phyloP scores from a whole-genome alignment of 1,139 yeast genomes.

The Lodderomyces metapsilosis region DNA sequence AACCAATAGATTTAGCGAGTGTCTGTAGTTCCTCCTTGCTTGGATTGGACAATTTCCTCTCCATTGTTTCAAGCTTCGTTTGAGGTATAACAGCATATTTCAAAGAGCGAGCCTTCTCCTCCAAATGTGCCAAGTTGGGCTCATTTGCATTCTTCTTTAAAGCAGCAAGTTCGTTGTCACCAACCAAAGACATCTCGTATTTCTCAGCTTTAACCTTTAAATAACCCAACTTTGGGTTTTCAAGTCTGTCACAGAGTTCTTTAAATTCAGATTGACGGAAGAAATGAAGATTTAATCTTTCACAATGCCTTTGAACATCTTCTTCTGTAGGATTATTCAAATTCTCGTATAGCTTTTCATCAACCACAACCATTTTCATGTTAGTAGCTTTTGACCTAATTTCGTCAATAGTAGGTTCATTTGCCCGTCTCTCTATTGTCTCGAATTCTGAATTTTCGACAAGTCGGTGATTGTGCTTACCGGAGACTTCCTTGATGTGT shows the following conservation, averaged over 20 bases:
- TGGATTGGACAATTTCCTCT: slow-evolving; percentile 19
- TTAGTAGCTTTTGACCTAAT: slow-evolving; percentile 11
- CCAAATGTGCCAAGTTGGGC: slow-evolving; percentile 16
- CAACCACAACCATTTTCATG: slow-evolving; percentile 19
- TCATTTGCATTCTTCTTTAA: slow-evolving; percentile 15
- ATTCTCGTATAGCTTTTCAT: slow-evolving; percentile 17
- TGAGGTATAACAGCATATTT: slow-evolving; percentile 16
- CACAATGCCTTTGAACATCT: slow-evolving; percentile 9
- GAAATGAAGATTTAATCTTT: slow-evolving; percentile 13
- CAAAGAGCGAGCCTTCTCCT: slow-evolving; percentile 14
- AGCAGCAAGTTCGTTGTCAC: slow-evolving; percentile 16
- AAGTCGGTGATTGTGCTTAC: slow-evolving; percentile 21
- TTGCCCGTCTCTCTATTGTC: slow-evolving; percentile 9
- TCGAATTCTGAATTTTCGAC: slow-evolving; percentile 19
- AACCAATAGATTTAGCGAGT: slow-evolving; percentile 16
- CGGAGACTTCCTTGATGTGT: slow-evolving; percentile 23
- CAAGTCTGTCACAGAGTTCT: slow-evolving; percentile 17
- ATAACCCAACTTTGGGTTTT: slow-evolving; percentile 27
- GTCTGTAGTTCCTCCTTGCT: slow-evolving; percentile 14
- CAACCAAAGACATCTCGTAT: slow-evolving; percentile 18
- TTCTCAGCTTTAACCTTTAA: slow-evolving; percentile 30
- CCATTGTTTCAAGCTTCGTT: slow-evolving; percentile 15
- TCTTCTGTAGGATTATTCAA: slow-evolving; percentile 15
- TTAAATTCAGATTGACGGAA: slow-evolving; percentile 21
- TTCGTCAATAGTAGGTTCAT: slow-evolving; percentile 16